Base-by-base conservation (phyloP, 352 stramenopile genomes). In the Blastocystis sp. region DNA sequence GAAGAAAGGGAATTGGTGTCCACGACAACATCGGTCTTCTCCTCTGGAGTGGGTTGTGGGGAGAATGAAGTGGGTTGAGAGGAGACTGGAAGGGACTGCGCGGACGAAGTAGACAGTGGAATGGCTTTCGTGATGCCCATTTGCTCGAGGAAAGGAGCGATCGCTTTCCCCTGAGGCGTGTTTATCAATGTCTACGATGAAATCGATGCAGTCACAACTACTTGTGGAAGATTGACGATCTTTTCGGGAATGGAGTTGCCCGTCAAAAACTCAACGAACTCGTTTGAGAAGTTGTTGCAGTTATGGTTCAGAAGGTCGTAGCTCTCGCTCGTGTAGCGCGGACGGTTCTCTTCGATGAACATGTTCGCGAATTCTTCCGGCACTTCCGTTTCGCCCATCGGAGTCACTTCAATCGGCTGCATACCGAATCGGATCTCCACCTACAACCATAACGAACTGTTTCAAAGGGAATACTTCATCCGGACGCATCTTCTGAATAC, bases 231-330 rank as follows among this genome's bases (percentile, higher is more conserved):
- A 66, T 89, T 62, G 0, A 89, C 17, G 17, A 90, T 88, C 38
- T 90, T 52, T 65, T 92, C 90, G 19, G 95, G 95, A 70, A 98
- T 97, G 53, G 94, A 92, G 10, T 88, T 90, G 3, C 92, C 91
- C 11, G 98, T 90, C 19, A 95, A 89, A 79, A 98, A 96, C 62
- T 90, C 92, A 59, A 94, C 91, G 19, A 95, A 91, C 76, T 96
- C 93, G 89, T 98, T 91, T 10, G 92, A 94, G 89, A 98, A 98
- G 89, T 98, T 97, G 91, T 98, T 98, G 92, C 96, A 98, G 90
- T 98, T 98, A 88, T 96, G 91, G 69, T 91, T 89, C 61, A 98
- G 92, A 67, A 98, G 91, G 89, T 98, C 95, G 90, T 98, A 98
- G 5, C 93, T 95, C 59, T 91, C 91, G 9, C 91, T 91, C 28